phyloP scores from a whole-genome alignment of 1,284 basidiomycete species.

The Apiotrichum gamsii region DNA sequence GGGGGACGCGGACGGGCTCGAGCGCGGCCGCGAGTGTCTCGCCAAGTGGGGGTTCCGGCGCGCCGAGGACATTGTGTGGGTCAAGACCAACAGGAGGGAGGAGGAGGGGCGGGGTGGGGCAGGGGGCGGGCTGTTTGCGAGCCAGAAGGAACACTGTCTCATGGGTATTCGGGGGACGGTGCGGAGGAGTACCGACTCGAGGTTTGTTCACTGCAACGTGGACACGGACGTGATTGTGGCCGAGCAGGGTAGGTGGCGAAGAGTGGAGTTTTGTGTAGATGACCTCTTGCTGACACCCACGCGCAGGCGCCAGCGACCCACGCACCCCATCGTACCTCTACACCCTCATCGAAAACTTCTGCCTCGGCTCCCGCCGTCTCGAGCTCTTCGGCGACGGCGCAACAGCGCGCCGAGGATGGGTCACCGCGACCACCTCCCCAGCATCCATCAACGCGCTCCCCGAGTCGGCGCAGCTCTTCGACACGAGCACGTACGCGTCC shows the following conservation, averaged over 20 bases:
- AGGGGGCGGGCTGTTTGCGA: constrained; percentile 56
- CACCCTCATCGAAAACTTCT: constrained; percentile 94
- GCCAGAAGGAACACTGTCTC: constrained; percentile 91
- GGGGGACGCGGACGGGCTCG: constrained; percentile 82
- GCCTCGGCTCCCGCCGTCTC: constrained; percentile 82
- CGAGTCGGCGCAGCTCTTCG: constrained; percentile 23
- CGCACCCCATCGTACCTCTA: constrained; percentile 91
- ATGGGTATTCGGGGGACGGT: constrained; percentile 99
- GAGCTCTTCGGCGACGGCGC: constrained; percentile 78
- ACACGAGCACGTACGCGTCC: constrained; percentile 55
- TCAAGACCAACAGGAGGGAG: constrained; percentile 70
- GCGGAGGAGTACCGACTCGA: constrained; percentile 81
- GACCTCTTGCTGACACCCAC: constrained; percentile 50
- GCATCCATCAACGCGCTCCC: no score
- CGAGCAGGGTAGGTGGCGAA: constrained; percentile 49
- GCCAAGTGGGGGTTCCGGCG: constrained; percentile 91
- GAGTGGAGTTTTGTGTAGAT: no score
- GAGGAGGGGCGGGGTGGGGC: background rate
- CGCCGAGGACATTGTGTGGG: constrained; percentile 96
- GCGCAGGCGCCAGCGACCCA: constrained; percentile 47
- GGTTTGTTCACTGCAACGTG: constrained; percentile 98
- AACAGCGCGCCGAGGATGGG: constrained; percentile 80
- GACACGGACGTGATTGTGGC: constrained; percentile 97
- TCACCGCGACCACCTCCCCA: constrained; percentile 61
- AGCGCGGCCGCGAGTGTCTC: constrained; percentile 83